Evolutionary conservation across 805 yeast genomes (phyloP).

Genomic region (Clavispora carvajalis): DNA sequence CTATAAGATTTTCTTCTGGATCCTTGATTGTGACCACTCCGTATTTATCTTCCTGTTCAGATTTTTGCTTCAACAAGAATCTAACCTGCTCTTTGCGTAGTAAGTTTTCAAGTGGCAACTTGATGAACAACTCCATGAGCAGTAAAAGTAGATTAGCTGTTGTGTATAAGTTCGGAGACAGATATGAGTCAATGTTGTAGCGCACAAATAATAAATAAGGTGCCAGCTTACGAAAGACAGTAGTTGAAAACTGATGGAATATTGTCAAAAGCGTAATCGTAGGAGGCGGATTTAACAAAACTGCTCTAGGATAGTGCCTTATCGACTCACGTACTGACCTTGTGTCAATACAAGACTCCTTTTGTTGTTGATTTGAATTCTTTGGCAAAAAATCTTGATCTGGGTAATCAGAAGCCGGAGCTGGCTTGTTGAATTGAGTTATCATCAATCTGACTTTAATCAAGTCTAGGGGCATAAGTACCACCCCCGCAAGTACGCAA

Average conservation of each 20-base stretch:
- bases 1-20: slow-evolving; percentile 47
- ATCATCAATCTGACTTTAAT: slow-evolving; percentile 74
- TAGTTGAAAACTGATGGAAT: slow-evolving; percentile 55
- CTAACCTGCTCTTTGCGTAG: slow-evolving; percentile 78
- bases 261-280: slow-evolving; percentile 42
- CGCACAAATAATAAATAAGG: slow-evolving; percentile 58
- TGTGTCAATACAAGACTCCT: slow-evolving; percentile 19
- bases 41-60: slow-evolving; percentile 29
- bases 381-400: slow-evolving; percentile 1
- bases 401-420: background rate
- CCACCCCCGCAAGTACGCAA: slow-evolving; percentile 62
- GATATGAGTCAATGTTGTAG: slow-evolving; percentile 62
- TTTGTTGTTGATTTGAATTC: background rate
- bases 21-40: slow-evolving; percentile 39
- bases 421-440: slow-evolving; percentile 47
- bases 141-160: slow-evolving; percentile 56
- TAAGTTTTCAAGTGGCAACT: slow-evolving; percentile 83
- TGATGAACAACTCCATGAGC: slow-evolving; percentile 62
- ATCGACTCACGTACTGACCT: slow-evolving; percentile 73
- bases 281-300: slow-evolving; percentile 54
- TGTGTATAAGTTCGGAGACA: slow-evolving; percentile 57
- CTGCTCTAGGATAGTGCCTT: slow-evolving; percentile 49
- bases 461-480: slow-evolving; percentile 76
- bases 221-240: slow-evolving; percentile 58
- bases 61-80: slow-evolving; percentile 44